Conservation (phyloP, 257 asterid species). For the Solanum ossicruentum region DNA sequence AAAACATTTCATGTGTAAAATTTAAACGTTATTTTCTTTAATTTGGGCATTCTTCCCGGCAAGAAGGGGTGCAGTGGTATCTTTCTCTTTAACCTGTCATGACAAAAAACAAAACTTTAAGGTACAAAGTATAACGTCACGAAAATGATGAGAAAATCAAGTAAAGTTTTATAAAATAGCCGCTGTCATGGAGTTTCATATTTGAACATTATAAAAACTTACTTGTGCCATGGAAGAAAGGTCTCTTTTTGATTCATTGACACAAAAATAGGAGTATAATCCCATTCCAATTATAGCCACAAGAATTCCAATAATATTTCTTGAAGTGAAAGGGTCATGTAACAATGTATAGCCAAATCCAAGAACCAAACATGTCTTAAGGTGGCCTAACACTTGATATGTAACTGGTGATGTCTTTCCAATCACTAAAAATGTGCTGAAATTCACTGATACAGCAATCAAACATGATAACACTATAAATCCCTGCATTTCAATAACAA, state of each 20-base stretch:
- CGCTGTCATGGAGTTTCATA: too few species aligned
- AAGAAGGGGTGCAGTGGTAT: slow-evolving; percentile 44
- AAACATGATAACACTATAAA: slow-evolving; percentile 70
- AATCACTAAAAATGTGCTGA: slow-evolving; percentile 85
- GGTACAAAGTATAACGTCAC: too few species aligned
- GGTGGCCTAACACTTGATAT: slow-evolving; percentile 80
- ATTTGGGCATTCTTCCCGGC: slow-evolving; percentile 26
- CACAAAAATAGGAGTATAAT: slow-evolving; percentile 68
- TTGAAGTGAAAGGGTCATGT: slow-evolving; percentile 72
- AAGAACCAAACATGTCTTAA: slow-evolving; percentile 83
- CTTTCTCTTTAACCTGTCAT: slow-evolving; percentile 57
- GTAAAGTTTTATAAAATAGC: too few species aligned
- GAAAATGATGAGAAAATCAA: too few species aligned
- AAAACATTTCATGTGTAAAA: background rate
- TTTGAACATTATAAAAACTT: background rate
- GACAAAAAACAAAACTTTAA: background rate
- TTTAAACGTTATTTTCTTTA: slow-evolving; percentile 38
- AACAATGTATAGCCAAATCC: slow-evolving; percentile 75
- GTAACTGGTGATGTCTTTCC: slow-evolving; percentile 97
- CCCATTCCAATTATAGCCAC: slow-evolving; percentile 85
- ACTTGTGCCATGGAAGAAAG: slow-evolving; percentile 41
- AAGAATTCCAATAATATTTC: slow-evolving; percentile 67
- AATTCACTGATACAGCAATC: slow-evolving; percentile 87
- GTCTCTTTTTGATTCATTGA: slow-evolving; percentile 53
- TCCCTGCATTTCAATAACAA: slow-evolving; percentile 24